A percentile compares a stretch with the other conserved stretches of the same genome.
phyloP scores from a whole-genome alignment of 805 yeast species.

The Metschnikowia drakensbergensis region DNA sequence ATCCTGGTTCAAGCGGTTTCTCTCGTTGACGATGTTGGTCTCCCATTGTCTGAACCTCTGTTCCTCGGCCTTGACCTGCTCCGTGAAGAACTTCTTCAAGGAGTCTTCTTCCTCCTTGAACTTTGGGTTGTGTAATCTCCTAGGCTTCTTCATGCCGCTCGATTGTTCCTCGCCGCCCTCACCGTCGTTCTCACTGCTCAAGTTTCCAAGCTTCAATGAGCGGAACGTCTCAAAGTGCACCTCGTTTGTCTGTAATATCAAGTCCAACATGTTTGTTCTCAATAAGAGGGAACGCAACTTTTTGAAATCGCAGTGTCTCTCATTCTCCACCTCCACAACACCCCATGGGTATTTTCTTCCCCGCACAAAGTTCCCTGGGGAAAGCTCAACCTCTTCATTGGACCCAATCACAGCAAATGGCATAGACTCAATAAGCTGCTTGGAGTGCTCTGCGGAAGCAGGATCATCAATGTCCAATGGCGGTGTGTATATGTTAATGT shows the following conservation, averaged over 20 bases:
- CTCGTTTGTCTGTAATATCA: slow-evolving; percentile 76
- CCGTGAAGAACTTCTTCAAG: slow-evolving; percentile 89
- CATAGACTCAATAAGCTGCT: slow-evolving; percentile 75
- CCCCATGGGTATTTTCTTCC: slow-evolving; percentile 95
- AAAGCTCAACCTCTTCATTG: slow-evolving; percentile 62
- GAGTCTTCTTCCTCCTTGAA: slow-evolving; percentile 96
- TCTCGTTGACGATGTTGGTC: slow-evolving; percentile 90
- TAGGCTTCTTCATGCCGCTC: slow-evolving; percentile 42
- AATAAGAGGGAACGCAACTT: slow-evolving; percentile 73
- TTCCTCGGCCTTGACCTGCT: slow-evolving; percentile 93
- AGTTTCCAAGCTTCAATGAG: slow-evolving; percentile 56
- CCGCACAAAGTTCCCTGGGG: slow-evolving; percentile 59
- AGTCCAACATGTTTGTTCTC: slow-evolving; percentile 80
- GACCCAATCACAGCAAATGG: slow-evolving; percentile 84
- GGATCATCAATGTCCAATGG: slow-evolving; percentile 73
- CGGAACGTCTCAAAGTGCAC: slow-evolving; percentile 79
- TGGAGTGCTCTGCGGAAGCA: slow-evolving; percentile 75
- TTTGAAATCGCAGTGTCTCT: slow-evolving; percentile 79
- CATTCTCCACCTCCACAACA: slow-evolving; percentile 81
- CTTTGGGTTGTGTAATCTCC: slow-evolving; percentile 75
- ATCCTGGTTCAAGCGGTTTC: slow-evolving; percentile 90
- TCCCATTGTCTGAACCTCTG: slow-evolving; percentile 98
- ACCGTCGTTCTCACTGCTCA: slow-evolving; percentile 27
- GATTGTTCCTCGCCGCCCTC: slow-evolving; percentile 19
- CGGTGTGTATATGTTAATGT: slow-evolving; percentile 78